Evolutionary conservation across 352 stramenopile genomes (phyloP).

Genomic region (Aphanomyces invadans): DNA sequence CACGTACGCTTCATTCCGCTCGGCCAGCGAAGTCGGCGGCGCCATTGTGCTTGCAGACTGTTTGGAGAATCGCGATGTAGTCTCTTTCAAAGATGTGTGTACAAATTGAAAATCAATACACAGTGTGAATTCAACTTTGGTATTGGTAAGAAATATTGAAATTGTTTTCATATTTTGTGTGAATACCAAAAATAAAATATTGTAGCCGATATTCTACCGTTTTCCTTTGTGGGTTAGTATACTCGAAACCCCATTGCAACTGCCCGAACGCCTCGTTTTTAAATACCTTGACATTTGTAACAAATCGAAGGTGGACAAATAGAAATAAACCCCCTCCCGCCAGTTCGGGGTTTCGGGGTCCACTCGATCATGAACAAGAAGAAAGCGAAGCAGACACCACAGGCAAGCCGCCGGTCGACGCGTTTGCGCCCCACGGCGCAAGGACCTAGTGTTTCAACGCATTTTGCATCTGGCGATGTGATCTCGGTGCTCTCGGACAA

Average conservation of each 20-base stretch:
- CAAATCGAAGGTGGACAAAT: background rate
- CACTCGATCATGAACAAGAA: background rate
- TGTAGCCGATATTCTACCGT: too few relatives aligned
- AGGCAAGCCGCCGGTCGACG: background rate
- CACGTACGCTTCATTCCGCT: slow-evolving; percentile 7
- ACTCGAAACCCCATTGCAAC: too few relatives aligned
- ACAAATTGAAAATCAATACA: too few relatives aligned
- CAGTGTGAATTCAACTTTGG: too few relatives aligned
- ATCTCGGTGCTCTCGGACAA: background rate
- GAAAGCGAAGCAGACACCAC: background rate
- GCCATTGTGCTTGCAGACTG: background rate
- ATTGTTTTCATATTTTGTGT: too few relatives aligned
- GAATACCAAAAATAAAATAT: too few relatives aligned
- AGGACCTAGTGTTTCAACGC: background rate
- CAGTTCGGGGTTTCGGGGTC: background rate
- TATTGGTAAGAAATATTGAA: too few relatives aligned
- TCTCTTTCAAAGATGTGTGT: too few relatives aligned
- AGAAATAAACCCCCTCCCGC: background rate
- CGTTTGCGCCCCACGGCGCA: background rate
- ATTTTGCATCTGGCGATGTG: background rate
- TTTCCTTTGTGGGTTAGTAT: too few relatives aligned
- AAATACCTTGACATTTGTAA: slow-evolving; percentile 1
- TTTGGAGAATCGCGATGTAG: too few relatives aligned
- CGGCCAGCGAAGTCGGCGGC: background rate
- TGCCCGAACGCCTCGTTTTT: background rate